Evolutionary conservation across 2,329 filamentous ascomycete genomes (phyloP).

Genomic region (Byssochlamys sp.): DNA sequence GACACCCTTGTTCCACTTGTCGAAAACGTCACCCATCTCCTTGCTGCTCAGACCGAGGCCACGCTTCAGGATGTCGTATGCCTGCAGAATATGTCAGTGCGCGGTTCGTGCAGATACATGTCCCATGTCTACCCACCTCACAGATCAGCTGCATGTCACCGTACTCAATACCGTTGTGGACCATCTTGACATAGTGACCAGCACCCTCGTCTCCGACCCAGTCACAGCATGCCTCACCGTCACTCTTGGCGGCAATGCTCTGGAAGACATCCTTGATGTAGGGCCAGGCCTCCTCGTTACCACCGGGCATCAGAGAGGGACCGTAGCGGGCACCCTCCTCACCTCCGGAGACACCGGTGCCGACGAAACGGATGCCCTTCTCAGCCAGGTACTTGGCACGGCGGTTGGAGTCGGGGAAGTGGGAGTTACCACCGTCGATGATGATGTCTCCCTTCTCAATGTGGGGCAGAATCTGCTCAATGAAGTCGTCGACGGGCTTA

Average conservation of each 20-base stretch:
- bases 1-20: slow-evolving; percentile 97
- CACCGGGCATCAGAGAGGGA: slow-evolving; percentile 96
- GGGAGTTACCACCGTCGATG: slow-evolving; percentile 98
- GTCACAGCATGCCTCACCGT: slow-evolving; percentile 94
- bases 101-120: neutral
- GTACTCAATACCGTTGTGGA: slow-evolving; percentile 99
- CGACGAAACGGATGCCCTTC: slow-evolving; percentile 93
- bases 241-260: slow-evolving; percentile 92
- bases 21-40: slow-evolving; percentile 91
- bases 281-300: slow-evolving; percentile 95
- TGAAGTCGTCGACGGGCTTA: slow-evolving; percentile 96
- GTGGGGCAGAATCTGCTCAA: slow-evolving; percentile 80
- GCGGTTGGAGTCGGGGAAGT: slow-evolving; percentile 98
- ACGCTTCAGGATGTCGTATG: slow-evolving; percentile 99
- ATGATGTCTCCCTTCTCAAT: slow-evolving; percentile 82
- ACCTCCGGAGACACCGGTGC: slow-evolving; percentile 94
- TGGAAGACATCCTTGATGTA: slow-evolving; percentile 99
- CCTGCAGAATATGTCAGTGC: slow-evolving; percentile 44
- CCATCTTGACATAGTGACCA: slow-evolving; percentile 99
- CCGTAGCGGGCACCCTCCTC: slow-evolving; percentile 98
- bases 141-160: slow-evolving; percentile 99
- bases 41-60: slow-evolving; percentile 79
- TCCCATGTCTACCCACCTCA: slow-evolving; percentile 56
- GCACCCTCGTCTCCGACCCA: slow-evolving; percentile 99
- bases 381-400: slow-evolving; percentile 74